Evolutionary conservation across 2,329 filamentous ascomycete species (phyloP).

Genomic region (Apiospora kogelbergensis): DNA sequence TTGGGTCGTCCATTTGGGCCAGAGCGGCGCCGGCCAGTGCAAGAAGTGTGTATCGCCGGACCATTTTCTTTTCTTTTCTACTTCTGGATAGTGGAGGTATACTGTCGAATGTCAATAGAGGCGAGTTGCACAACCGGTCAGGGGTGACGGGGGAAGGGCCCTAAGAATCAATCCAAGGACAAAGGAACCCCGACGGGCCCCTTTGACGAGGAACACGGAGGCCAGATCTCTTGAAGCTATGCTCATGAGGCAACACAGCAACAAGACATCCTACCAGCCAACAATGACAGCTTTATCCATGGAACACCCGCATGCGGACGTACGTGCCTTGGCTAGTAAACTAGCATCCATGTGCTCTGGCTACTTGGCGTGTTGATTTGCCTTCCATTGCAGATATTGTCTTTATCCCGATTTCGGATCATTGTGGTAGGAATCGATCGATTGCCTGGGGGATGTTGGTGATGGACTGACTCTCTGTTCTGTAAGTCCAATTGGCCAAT

Average conservation of each 20-base stretch:
- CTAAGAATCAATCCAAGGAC: conserved; percentile 13
- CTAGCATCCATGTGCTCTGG: not conserved
- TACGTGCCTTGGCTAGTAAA: not conserved
- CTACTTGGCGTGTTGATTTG: not conserved
- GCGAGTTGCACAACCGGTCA: conserved; percentile 1
- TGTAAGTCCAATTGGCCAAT: not conserved
- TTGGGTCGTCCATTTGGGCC: conserved; percentile 21
- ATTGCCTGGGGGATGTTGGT: not conserved
- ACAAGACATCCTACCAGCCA: not conserved
- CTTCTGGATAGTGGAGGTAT: not conserved
- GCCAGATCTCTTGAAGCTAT: not conserved
- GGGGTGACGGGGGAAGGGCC: not conserved
- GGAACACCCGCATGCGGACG: not conserved
- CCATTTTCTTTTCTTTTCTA: conserved; percentile 20
- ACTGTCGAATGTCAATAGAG: not conserved
- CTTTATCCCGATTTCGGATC: not conserved
- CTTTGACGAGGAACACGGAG: conserved; percentile 16
- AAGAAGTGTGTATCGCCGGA: conserved; percentile 22
- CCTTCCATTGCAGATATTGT: too few species aligned
- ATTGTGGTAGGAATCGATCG: not conserved
- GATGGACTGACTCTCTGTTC: not conserved
- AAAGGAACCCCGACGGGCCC: conserved; percentile 17
- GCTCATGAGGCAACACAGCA: not conserved
- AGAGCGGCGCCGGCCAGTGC: conserved; percentile 23
- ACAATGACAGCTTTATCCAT: not conserved